Evolutionary conservation across 2,329 filamentous ascomycete genomes (phyloP), one percentile per base, ranked within the genome.

Genomic region (Fusarium sp.): DNA sequence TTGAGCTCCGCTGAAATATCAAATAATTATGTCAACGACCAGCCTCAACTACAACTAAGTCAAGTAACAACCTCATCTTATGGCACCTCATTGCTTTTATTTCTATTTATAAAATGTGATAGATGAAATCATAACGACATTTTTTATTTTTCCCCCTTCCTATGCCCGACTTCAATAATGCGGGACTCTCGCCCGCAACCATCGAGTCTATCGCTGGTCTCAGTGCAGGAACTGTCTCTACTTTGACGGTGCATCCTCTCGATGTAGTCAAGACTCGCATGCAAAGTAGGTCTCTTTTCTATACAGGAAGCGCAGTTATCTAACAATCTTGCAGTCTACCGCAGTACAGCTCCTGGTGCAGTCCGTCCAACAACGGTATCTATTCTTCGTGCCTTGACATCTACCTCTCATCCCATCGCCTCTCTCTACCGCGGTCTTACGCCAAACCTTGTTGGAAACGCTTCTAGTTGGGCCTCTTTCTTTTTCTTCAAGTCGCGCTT

Each of bases 261-360:
- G 96, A 99, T 82, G 90, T 99, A 70, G 90, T 98, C 79, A 99
- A 99, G 86, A 98, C 95, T 66, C 92, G 96, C 70, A 90, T 99
- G 78, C 96, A 99, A 83, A 90, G 93, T 94, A 83, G 62, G 83
- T 30, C 18, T 16, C 22, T 29, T n/a, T 20, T n/a, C 2, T 12
- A 20, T 5, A 13, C 7, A 5, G 8, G 7, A 13, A 40, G 3
- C 2, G 8, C 22, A 6, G 15, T 49, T 45, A 51, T 47, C 69
- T 69, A 40, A 75, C 25, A 16, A 8, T 15, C 5, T 6, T 27
- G 5, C 49, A 88, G 87, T 90, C 72, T 83, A 88, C 72, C 85
- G 85, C 64, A 85, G 80, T 74, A 78, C 78, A 62, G 75, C 79
- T 22, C 74, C 80, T 32, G 75, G 78, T 45, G 69, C 81, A 29